These are phyloP conservation scores for Alternaria ventricosa DNA, from an alignment of 2,329 filamentous ascomycete genomes.

Conservation along the genomic window DNA sequence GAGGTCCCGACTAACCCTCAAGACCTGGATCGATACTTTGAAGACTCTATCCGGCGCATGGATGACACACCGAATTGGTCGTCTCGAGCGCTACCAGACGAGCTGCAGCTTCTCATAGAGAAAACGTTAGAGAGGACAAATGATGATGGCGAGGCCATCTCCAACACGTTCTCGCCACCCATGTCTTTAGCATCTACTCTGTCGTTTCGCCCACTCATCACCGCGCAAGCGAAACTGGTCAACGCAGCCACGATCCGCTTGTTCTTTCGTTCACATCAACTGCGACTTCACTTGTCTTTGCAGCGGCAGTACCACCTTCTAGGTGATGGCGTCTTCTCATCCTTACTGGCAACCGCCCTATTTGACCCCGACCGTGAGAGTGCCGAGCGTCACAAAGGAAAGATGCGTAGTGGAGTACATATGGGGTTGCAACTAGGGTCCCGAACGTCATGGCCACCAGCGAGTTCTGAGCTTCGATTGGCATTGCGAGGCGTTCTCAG, in stretches of 20 bases:
- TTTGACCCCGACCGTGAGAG: slow-evolving; percentile 84
- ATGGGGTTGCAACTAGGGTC: slow-evolving; percentile 86
- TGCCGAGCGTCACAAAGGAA: slow-evolving; percentile 74
- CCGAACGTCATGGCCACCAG: slow-evolving; percentile 87
- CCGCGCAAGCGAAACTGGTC: slow-evolving; percentile 76
- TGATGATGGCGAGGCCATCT: not conserved
- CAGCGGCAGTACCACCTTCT: slow-evolving; percentile 84
- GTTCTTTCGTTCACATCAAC: slow-evolving; percentile 75
- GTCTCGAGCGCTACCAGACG: slow-evolving; percentile 28
- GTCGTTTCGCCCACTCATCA: slow-evolving; percentile 77
- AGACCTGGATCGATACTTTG: slow-evolving; percentile 32
- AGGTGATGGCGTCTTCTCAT: slow-evolving; percentile 83
- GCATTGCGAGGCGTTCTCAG: slow-evolving; percentile 84
- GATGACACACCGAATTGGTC: slow-evolving; percentile 29
- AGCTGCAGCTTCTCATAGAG: slow-evolving; percentile 34
- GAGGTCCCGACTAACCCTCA: not conserved
- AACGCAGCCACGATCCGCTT: slow-evolving; percentile 78
- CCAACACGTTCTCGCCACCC: slow-evolving; percentile 57
- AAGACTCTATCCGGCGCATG: slow-evolving; percentile 33
- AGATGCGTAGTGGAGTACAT: slow-evolving; percentile 66
- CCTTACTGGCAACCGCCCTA: slow-evolving; percentile 78
- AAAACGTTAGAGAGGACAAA: slow-evolving; percentile 18
- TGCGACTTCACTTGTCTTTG: slow-evolving; percentile 74
- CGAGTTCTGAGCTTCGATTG: slow-evolving; percentile 88
- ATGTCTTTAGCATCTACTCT: slow-evolving; percentile 66